A percentile compares a stretch with the other conserved stretches of the same genome.
Evolutionary conservation across 2,329 filamentous ascomycete genomes (phyloP).

Genomic region (Aulographum hederae): DNA sequence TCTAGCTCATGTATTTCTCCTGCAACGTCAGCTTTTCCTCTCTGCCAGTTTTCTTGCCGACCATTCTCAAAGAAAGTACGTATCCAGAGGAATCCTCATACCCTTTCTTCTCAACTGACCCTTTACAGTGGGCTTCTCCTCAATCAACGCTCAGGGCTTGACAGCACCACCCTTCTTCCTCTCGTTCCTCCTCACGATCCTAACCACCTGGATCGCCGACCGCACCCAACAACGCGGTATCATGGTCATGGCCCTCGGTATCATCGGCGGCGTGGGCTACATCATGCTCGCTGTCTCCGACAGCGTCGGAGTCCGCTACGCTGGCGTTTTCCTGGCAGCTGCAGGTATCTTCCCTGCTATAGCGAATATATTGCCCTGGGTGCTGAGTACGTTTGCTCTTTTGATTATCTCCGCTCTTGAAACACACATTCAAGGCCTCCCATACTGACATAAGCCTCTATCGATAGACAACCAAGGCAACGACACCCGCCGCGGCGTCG

Average conservation of each 20-base stretch:
- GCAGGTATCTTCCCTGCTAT: constrained; percentile 75
- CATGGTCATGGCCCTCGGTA: constrained; percentile 37
- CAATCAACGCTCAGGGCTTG: constrained; percentile 54
- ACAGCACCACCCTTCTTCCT: constrained; percentile 66
- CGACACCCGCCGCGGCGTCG: constrained; percentile 51
- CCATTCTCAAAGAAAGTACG: constrained; percentile 47
- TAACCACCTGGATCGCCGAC: constrained; percentile 58
- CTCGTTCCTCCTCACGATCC: constrained; percentile 53
- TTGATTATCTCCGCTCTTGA: not conserved
- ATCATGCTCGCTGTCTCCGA: constrained; percentile 32
- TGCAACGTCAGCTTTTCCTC: constrained; percentile 79
- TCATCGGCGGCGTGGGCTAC: constrained; percentile 36
- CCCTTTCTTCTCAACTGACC: constrained; percentile 46
- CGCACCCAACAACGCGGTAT: constrained; percentile 50
- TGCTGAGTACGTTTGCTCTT: constrained; percentile 34
- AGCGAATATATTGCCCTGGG: constrained; percentile 74
- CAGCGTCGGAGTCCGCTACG: constrained; percentile 48
- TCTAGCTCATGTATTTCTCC: constrained; percentile 58
- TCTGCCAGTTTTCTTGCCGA: constrained; percentile 73
- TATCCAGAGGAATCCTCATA: constrained; percentile 32
- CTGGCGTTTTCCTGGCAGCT: constrained; percentile 60
- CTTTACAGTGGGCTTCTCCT: constrained; percentile 57
- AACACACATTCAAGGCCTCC: too few species aligned
- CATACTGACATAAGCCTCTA: constrained; percentile 1
- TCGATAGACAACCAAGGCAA: constrained; percentile 45